A percentile compares a stretch with the other conserved stretches of the same genome.
phyloP scores from a whole-genome alignment of 352 stramenopile species.

The Phytophthora lateralis region DNA sequence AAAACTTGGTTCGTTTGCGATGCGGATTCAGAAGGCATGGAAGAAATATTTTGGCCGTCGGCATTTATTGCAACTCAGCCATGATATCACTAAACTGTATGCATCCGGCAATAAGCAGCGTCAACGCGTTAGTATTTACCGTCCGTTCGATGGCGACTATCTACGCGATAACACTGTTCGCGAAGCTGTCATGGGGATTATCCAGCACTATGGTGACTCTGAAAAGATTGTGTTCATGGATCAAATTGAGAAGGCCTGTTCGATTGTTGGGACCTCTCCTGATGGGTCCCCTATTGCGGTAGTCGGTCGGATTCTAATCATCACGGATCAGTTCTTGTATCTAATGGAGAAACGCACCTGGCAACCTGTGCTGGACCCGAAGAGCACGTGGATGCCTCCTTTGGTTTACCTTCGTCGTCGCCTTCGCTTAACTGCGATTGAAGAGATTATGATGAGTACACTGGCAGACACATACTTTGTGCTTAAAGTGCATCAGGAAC shows the following conservation, averaged over 20 bases:
- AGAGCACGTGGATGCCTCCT: conserved; percentile 57
- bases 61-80: conserved; percentile 81
- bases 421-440: conserved; percentile 58
- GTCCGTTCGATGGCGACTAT: conserved; percentile 88
- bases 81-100: conserved; percentile 90
- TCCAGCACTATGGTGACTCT: conserved; percentile 77
- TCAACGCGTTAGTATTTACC: conserved; percentile 87
- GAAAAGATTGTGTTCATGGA: conserved; percentile 88
- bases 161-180: conserved; percentile 64
- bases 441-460: conserved; percentile 83
- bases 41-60: conserved; percentile 80
- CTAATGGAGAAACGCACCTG: conserved; percentile 79
- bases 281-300: conserved; percentile 46
- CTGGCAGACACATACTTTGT: conserved; percentile 84
- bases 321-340: conserved; percentile 80
- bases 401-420: conserved; percentile 79
- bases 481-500: conserved; percentile 62
- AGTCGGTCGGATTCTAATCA: conserved; percentile 56
- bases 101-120: conserved; percentile 78
- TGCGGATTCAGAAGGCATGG: conserved; percentile 85
- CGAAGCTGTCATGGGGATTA: conserved; percentile 68
- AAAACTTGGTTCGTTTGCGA: conserved; percentile 75
- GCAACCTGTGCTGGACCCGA: conserved; percentile 58
- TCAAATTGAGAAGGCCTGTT: conserved; percentile 65
- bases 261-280: conserved; percentile 25